Base-by-base conservation (phyloP, 345 rosid genomes). In the Mallotus nudiflorus region DNA sequence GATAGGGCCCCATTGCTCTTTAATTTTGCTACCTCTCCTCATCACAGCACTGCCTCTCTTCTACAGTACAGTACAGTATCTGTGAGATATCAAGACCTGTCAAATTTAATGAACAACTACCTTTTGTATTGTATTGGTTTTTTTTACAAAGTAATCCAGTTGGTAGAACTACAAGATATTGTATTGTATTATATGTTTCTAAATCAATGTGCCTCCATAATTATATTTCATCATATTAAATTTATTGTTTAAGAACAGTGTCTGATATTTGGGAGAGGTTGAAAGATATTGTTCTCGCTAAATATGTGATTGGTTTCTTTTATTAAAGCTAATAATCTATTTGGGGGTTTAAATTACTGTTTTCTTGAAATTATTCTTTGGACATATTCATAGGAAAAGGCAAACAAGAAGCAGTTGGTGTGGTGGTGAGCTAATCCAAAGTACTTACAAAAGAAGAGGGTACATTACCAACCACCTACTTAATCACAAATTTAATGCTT, bases 291-390 rank as follows among this genome's bases (percentile, higher is more conserved):
- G 9, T 55, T 55, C 35, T 55, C 31, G n/a, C 35, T 12, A 55
- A 25, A 55, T 55, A 15, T 16, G n/a, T n/a, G 4, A 55, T 35
- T 11, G 2, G 4, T 8, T 50, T 12, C 44, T 64, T 15, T 25
- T 14, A 64, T 24, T 2, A n/a, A 31, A 49, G 19, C 11, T 57
- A 15, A 15, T 28, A 7, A 19, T 12, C 5, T 6, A 3, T 0
- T 20, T 19, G 9, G 37, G 37, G 37, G 3, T 24, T 27, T 27
- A 53, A 24, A 54, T 55, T 24, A 12, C 6, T 19, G 33, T n/a
- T 58, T 65, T 27, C 52, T 57, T 55, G 58, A 65, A 40, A 69
- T 69, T 73, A 66, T 68, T 73, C 59, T 5, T 14, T 39, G 1
- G 37, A 62, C 29, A 69, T 45, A 18, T 60, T 57, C 35, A 15